Conservation (phyloP, 176 grass and related monocot genomes). For the Puccinellia tenuiflora region DNA sequence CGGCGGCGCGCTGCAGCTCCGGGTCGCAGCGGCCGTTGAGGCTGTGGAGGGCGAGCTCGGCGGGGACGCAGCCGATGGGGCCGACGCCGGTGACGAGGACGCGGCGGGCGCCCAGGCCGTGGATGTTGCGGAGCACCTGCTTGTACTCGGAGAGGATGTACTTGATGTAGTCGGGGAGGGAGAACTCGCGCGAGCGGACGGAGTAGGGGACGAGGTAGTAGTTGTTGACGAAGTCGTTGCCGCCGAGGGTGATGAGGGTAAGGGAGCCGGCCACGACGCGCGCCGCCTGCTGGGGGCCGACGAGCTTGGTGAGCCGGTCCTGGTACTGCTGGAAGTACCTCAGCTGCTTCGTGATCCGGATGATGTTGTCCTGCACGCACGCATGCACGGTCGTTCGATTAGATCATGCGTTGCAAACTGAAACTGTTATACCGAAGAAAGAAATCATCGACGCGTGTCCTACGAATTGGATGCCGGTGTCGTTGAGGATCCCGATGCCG, state of each 20-base stretch:
- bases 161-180: constrained; percentile 63
- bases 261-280: constrained; percentile 42
- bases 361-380: constrained; percentile 61
- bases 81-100: constrained; percentile 78
- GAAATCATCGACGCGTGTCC: background rate
- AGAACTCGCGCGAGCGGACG: constrained; percentile 58
- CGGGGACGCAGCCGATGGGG: constrained; percentile 79
- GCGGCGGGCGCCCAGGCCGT: constrained; percentile 49
- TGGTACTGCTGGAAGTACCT: constrained; percentile 82
- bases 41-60: constrained; percentile 73
- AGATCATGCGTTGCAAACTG: no score
- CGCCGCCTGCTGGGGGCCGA: constrained; percentile 27
- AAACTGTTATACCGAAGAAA: no score
- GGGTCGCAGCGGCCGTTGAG: constrained; percentile 57
- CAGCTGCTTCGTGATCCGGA: constrained; percentile 74
- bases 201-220: constrained; percentile 96
- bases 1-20: constrained; percentile 62
- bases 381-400: background rate
- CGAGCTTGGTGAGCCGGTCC: constrained; percentile 36
- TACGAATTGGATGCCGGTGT: constrained; percentile 92
- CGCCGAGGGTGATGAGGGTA: constrained; percentile 73
- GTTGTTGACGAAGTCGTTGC: constrained; percentile 99
- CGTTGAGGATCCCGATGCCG: constrained; percentile 89
- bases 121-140: constrained; percentile 45
- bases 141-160: constrained; percentile 76